Evolutionary conservation across 805 yeast species (phyloP).

Genomic region (Scheffersomyces ergatensis): DNA sequence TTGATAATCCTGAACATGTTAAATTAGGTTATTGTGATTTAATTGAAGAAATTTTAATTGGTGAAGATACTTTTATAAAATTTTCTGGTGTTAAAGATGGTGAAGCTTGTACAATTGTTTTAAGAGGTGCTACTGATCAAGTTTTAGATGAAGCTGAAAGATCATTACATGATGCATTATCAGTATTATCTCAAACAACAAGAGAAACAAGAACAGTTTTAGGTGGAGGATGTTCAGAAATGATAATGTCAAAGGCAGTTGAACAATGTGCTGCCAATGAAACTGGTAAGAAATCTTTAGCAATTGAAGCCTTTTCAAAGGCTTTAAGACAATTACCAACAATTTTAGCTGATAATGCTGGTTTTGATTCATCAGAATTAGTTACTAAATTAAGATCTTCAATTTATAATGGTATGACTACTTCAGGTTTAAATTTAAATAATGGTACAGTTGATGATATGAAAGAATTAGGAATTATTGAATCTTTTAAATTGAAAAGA

Average conservation of each 20-base stretch:
- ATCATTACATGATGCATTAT: slow-evolving; percentile 86
- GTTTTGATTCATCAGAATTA: slow-evolving; percentile 88
- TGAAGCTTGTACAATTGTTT: slow-evolving; percentile 92
- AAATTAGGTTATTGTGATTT: slow-evolving; percentile 83
- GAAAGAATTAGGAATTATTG: slow-evolving; percentile 91
- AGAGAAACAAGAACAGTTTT: slow-evolving; percentile 86
- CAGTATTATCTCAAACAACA: slow-evolving; percentile 93
- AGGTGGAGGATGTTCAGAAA: slow-evolving; percentile 89
- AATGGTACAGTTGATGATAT: slow-evolving; percentile 87
- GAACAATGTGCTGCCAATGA: slow-evolving; percentile 89
- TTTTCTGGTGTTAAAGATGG: slow-evolving; percentile 96
- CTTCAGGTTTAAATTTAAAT: slow-evolving; percentile 87
- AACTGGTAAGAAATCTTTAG: slow-evolving; percentile 89
- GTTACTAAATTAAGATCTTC: slow-evolving; percentile 88
- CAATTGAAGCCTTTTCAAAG: slow-evolving; percentile 90
- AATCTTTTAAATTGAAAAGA: slow-evolving; percentile 84
- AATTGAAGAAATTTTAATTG: slow-evolving; percentile 90
- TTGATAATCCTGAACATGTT: slow-evolving; percentile 86
- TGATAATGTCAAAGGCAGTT: slow-evolving; percentile 96
- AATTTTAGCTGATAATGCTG: slow-evolving; percentile 95
- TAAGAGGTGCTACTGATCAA: slow-evolving; percentile 59
- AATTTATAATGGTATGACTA: slow-evolving; percentile 86
- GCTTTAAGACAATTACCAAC: slow-evolving; percentile 95
- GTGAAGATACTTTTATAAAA: slow-evolving; percentile 86
- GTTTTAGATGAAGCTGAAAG: slow-evolving; percentile 48